phyloP scores from a whole-genome alignment of 2,329 filamentous ascomycete genomes.

The Lecanicillium sp. region DNA sequence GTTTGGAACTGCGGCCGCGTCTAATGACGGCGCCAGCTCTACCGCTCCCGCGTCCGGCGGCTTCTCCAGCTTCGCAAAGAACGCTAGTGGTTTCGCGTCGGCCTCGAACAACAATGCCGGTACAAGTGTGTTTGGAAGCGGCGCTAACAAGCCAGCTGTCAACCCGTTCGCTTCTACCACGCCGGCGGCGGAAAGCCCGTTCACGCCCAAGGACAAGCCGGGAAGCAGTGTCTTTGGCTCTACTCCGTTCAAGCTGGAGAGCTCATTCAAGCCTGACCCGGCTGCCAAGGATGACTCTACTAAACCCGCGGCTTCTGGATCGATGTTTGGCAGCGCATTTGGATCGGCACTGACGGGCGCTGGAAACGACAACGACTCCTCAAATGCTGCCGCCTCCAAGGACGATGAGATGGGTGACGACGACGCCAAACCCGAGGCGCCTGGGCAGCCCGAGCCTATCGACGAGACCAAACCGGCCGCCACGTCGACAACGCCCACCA shows the following conservation, averaged over 20 bases:
- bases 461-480: constrained; percentile 18
- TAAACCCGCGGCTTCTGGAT: constrained; percentile 38
- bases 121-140: constrained; percentile 32
- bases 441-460: constrained; percentile 23
- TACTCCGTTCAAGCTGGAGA: constrained; percentile 60
- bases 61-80: constrained; percentile 49
- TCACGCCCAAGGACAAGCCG: constrained; percentile 22
- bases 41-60: constrained; percentile 33
- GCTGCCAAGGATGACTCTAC: constrained; percentile 53
- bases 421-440: constrained; percentile 16
- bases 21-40: constrained; percentile 4
- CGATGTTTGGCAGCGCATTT: constrained; percentile 57
- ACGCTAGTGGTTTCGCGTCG: constrained; percentile 52
- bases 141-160: constrained; percentile 29
- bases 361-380: constrained; percentile 30
- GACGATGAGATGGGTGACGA: constrained; percentile 50
- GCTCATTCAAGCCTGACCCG: constrained; percentile 61
- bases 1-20: constrained; percentile 30
- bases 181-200: constrained; percentile 16
- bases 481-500: constrained; percentile 43
- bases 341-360: constrained; percentile 49
- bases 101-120: constrained; percentile 32
- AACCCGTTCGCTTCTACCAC: constrained; percentile 26
- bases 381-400: constrained; percentile 33
- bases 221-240: constrained; percentile 37